Conservation (phyloP, 31 red algal species). For the Asparagopsis taxiformis region DNA sequence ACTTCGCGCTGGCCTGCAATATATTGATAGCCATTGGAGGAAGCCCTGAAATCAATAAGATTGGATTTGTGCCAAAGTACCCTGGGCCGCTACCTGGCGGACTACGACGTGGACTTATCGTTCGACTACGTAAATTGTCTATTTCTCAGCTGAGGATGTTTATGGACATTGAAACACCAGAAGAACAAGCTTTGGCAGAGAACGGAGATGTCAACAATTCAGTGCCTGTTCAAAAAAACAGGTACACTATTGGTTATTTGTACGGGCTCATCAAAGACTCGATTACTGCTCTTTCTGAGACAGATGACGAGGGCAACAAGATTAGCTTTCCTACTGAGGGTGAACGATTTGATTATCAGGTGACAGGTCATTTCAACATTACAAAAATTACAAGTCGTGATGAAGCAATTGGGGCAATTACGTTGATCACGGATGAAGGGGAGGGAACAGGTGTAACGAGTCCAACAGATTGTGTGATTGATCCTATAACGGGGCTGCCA, state of each 20-base stretch:
- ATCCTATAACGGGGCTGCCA: not conserved
- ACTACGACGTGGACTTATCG: not conserved
- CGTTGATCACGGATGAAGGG: not conserved
- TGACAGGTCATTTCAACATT: not conserved
- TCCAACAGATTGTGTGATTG: not conserved
- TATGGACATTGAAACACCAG: slow-evolving; percentile 3
- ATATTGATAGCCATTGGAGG: slow-evolving; percentile 26
- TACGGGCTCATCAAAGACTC: not conserved
- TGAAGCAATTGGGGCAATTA: not conserved
- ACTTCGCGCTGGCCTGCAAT: slow-evolving; percentile 9
- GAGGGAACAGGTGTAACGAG: not conserved
- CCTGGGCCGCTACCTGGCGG: slow-evolving; percentile 10
- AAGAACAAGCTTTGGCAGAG: not conserved
- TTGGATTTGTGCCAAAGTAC: slow-evolving; percentile 15
- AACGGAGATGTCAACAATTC: not conserved
- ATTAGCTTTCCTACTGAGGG: not conserved
- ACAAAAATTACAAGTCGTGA: not conserved
- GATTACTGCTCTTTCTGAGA: not conserved
- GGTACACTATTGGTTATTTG: not conserved
- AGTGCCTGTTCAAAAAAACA: not conserved
- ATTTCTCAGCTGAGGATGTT: slow-evolving; percentile 1
- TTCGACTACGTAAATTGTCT: slow-evolving; percentile 1
- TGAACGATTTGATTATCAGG: not conserved
- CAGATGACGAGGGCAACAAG: no score
- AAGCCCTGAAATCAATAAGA: slow-evolving; percentile 3